Percentiles rank a stretch among this genome's conserved stretches.
Conservation (phyloP, 129 eudicot species). For the Pulicaria dysenterica region DNA sequence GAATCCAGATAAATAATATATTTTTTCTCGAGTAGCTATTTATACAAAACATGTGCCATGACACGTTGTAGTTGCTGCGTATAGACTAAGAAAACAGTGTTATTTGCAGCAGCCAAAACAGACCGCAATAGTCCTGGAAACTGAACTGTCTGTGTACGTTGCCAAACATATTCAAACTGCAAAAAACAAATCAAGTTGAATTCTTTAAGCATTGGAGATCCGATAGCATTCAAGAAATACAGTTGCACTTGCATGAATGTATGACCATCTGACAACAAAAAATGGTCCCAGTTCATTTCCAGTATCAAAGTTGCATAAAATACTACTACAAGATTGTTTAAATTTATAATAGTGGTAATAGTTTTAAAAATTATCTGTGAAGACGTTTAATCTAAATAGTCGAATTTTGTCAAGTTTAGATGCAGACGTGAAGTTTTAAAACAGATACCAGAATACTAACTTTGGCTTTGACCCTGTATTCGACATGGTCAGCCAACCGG, state of each 20-base stretch:
- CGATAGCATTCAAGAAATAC: conserved; percentile 32
- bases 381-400: too few relatives aligned
- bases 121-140: conserved; percentile 21
- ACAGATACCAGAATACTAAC: neutral
- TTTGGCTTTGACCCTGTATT: neutral
- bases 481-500: neutral
- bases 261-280: neutral
- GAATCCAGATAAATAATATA: neutral
- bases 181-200: conserved; percentile 9
- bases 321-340: too few relatives aligned
- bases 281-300: neutral
- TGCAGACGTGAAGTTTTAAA: neutral
- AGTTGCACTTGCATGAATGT: neutral
- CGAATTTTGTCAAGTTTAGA: too few relatives aligned
- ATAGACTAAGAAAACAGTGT: conserved; percentile 14
- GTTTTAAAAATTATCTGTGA: too few relatives aligned
- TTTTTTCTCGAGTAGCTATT: neutral
- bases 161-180: conserved; percentile 35
- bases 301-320: neutral
- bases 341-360: too few relatives aligned
- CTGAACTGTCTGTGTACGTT: conserved; percentile 12
- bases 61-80: conserved; percentile 16
- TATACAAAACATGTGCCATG: conserved; percentile 15
- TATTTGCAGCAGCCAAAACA: conserved; percentile 9
- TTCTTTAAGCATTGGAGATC: conserved; percentile 41